A percentile compares a stretch with the other conserved stretches of the same genome.
Evolutionary conservation across 2,329 filamentous ascomycete species (phyloP).

Genomic region (Fusarium miscanthi): DNA sequence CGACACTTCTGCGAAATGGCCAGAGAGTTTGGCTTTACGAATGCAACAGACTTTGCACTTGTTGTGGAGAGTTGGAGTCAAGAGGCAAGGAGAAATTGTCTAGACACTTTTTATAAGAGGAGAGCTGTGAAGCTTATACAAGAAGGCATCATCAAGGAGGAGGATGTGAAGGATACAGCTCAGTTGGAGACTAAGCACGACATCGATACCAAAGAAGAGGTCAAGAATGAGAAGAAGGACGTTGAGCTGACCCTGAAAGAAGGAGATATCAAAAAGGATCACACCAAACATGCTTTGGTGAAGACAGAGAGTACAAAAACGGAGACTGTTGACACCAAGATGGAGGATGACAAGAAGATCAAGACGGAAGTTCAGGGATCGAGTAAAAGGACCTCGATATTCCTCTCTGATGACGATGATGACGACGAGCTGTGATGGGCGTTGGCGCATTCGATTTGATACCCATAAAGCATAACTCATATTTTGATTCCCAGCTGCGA

Average conservation of each 20-base stretch:
- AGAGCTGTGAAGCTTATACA: conserved; percentile 65
- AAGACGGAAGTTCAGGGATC: conserved; percentile 33
- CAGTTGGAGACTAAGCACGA: conserved; percentile 11
- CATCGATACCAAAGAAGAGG: conserved; percentile 12
- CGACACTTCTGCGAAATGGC: conserved; percentile 95
- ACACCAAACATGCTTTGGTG: conserved; percentile 1
- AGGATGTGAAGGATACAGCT: conserved; percentile 43
- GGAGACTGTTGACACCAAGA: conserved; percentile 5
- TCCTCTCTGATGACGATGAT: conserved; percentile 53
- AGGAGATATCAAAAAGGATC: conserved; percentile 23
- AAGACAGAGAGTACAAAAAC: conserved; percentile 6
- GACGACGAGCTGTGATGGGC: conserved; percentile 51
- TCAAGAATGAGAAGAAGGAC: conserved; percentile 26
- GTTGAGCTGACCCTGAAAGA: conserved; percentile 18
- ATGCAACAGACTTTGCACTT: conserved; percentile 85
- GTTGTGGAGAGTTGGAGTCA: conserved; percentile 92
- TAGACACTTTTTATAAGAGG: conserved; percentile 82
- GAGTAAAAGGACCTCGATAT: conserved; percentile 50
- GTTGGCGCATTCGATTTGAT: conserved; percentile 36
- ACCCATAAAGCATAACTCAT: conserved; percentile 31
- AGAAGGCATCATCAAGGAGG: conserved; percentile 40
- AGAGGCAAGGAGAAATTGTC: conserved; percentile 78
- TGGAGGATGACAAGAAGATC: conserved; percentile 31
- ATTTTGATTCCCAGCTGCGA: not conserved
- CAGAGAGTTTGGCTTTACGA: conserved; percentile 77